Evolutionary conservation across 768 basidiomycete species (phyloP).

Genomic region (Tricholoma sp.): DNA sequence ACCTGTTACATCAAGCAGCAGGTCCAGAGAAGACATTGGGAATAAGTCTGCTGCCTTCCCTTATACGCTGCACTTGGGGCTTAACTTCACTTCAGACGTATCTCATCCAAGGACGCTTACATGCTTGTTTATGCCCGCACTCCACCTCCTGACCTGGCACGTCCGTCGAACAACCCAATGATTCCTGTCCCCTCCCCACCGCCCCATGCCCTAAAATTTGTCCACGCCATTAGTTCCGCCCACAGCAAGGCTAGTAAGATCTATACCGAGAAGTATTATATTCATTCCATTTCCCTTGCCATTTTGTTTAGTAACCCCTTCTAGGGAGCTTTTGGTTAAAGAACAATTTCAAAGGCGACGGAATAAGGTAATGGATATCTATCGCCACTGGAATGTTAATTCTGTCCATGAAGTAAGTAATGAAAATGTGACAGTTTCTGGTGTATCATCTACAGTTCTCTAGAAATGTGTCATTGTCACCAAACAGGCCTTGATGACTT

Average conservation of each 20-base stretch:
- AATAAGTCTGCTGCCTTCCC: background rate
- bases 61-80: background rate
- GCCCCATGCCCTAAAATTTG: slow-evolving; percentile 44
- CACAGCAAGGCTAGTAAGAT: slow-evolving; percentile 51
- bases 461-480: slow-evolving; percentile 57
- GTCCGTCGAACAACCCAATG: background rate
- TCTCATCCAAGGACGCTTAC: slow-evolving; percentile 84
- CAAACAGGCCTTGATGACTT: slow-evolving; percentile 53
- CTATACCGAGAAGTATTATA: slow-evolving; percentile 42
- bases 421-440: background rate
- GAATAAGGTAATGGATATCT: slow-evolving; percentile 53
- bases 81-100: slow-evolving; percentile 29
- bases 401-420: slow-evolving; percentile 42
- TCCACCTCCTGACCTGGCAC: background rate
- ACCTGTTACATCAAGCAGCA: background rate
- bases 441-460: background rate
- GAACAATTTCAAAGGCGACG: slow-evolving; percentile 46
- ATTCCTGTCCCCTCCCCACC: slow-evolving; percentile 38
- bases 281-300: background rate
- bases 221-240: slow-evolving; percentile 47
- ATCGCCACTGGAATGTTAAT: slow-evolving; percentile 53
- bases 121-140: slow-evolving; percentile 86
- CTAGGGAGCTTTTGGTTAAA: slow-evolving; percentile 40
- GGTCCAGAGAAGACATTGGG: background rate
- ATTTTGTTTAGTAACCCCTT: slow-evolving; percentile 1